Base-by-base conservation (phyloP, 2,329 filamentous ascomycete genomes). In the Aureobasidium sp. region DNA sequence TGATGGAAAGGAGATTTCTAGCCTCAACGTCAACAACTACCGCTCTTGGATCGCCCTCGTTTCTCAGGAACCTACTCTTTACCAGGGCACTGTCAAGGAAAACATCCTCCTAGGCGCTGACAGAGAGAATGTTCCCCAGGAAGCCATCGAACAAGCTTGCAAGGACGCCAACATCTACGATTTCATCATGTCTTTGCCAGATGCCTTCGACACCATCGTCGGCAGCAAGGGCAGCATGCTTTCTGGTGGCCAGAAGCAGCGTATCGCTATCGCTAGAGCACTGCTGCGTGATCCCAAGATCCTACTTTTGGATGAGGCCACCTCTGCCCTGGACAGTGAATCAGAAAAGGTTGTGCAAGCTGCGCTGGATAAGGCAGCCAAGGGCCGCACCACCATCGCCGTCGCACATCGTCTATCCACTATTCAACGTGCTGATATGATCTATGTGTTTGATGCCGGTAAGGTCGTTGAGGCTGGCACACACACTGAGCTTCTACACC, bases 371-470 rank as follows among this genome's bases (percentile, higher is more conserved):
- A 85, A 87, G 68, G 91, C 90, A 5, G 90, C 90, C 37, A 89
- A 88, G 78, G 91, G 87, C 48, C 57, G 75, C 66, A 68, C 76
- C 7, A 97, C 93, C 0, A 94, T 99, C 65, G 92, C 93, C 0
- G 93, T 99, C 1, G 94, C 94, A 3, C 93, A 99, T 75, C 82
- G 94, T 27, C 78, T 99, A 6, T 91, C 87, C 70, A 97, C 94
- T 0, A 97, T 97, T 64, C 91, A 96, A 72, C 92, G 94, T 72
- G 93, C 93, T 0, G 93, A 97, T 71, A 78, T 93, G 53, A 97
- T 97, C 68, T 97, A 95, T 67, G 93, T 97, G n/a, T 94, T 97
- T 72, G 92, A 97, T 73, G 87, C 90, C 69, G 94, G 93, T 8
- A 83, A 85, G 64, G 84, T 97, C 47, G 89, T 95, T 1, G 93